Percentiles rank a stretch among this genome's conserved stretches.
Conservation (phyloP, 331 rosid species). For the Stylosanthes scabra region DNA sequence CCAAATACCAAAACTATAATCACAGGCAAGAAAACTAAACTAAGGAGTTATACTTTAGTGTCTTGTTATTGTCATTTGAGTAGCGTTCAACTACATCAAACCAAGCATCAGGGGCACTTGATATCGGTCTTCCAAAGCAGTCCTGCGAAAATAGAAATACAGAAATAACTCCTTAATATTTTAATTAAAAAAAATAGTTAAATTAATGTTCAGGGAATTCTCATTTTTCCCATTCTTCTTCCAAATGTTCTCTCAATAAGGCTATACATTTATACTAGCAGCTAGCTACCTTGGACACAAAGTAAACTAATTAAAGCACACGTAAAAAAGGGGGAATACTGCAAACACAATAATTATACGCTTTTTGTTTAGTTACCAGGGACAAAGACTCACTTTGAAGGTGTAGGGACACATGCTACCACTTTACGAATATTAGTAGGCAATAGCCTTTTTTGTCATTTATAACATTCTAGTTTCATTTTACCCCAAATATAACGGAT, state of each 20-base stretch:
- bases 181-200: not conserved
- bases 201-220: not conserved
- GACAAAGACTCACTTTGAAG: not conserved
- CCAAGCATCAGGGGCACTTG: constrained; percentile 99
- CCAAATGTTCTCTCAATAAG: not conserved
- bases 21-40: not conserved
- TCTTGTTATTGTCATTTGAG: constrained; percentile 91
- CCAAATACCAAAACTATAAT: not conserved
- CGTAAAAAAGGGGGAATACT: not conserved
- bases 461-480: not conserved
- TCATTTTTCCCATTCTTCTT: not conserved
- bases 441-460: not conserved
- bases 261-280: not conserved
- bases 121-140: constrained; percentile 91
- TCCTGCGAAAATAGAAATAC: constrained; percentile 56
- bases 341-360: not conserved
- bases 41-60: constrained; percentile 55
- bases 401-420: not conserved
- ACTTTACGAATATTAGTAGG: not conserved
- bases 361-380: not conserved
- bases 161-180: not conserved
- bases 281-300: not conserved
- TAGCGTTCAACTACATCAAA: constrained; percentile 93
- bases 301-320: not conserved
- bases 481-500: not conserved